These are phyloP conservation scores for Aspergillus sp. DNA, from an alignment of 2,329 filamentous ascomycete species.

Conservation along the genomic window DNA sequence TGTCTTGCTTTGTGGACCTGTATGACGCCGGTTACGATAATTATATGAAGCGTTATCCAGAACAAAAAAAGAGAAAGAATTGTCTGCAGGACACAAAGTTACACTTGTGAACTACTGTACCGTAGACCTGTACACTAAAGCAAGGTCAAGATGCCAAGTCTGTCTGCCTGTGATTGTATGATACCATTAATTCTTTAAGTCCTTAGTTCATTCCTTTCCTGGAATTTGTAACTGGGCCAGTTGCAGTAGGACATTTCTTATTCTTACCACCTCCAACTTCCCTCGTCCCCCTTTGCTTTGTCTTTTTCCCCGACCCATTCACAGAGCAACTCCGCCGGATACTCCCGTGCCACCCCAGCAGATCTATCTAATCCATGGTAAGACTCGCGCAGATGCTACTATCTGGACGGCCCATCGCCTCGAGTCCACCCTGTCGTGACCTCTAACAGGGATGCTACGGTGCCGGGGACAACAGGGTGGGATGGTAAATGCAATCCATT, in stretches of 20 bases:
- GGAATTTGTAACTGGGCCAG: background rate
- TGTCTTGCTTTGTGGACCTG: constrained; percentile 41
- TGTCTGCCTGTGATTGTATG: background rate
- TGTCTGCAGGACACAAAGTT: constrained; percentile 12
- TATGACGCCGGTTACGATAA: constrained; percentile 35
- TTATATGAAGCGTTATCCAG: constrained; percentile 22
- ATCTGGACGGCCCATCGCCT: background rate
- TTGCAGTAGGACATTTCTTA: background rate
- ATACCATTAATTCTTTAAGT: background rate
- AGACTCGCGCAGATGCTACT: background rate
- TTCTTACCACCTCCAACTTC: background rate
- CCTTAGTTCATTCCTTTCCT: background rate
- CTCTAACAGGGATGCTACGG: background rate
- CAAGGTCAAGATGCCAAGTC: background rate
- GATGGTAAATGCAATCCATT: background rate
- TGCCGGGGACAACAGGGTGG: background rate
- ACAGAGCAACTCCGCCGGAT: background rate
- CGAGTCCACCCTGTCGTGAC: background rate
- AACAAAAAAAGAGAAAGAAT: constrained; percentile 23
- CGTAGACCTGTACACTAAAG: background rate
- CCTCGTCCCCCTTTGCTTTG: background rate
- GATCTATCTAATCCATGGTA: background rate
- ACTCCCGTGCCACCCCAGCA: background rate
- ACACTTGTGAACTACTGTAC: background rate
- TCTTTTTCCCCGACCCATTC: background rate